Base-by-base conservation (phyloP, 176 grass and related monocot genomes). In the Thalia dealbata region DNA sequence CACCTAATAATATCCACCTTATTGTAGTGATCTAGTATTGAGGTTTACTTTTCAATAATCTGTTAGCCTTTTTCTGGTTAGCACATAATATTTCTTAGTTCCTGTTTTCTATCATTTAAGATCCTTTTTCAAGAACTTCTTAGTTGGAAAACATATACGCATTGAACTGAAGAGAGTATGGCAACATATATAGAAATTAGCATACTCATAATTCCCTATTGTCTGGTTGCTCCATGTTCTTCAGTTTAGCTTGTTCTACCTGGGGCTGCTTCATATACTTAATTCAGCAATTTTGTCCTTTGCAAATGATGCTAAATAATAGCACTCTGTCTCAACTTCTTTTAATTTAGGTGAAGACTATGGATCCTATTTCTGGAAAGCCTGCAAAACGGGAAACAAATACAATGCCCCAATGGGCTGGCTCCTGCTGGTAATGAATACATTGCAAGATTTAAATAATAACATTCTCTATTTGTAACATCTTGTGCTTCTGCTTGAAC, bases 361-460 rank as follows among this genome's bases (percentile, higher is more conserved):
- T 76, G 0, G 92, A 96, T 72, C 76, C 71, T 78, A 45, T 71
- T 55, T 88, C 89, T 70, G 76, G 84, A 82, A 87, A 64, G 75
- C 82, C 86, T 71, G 89, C 87, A 69, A 92, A 72, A 84, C 86
- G 92, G 69, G 92, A 96, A 87, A 96, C 89, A 80, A 96, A 82
- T 78, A 96, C 92, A 78, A 96, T 96, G 92, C 92, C 92, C 68
- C 92, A 96, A 69, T 96, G 92, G 92, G 92, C 89, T 68, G 89
- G 92, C 68, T 96, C 92, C 35, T 96, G 92, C 87, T 96, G 92
- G 92, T 96, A 96, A 87, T 27, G 59, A 78, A 73, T 6, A 74
- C 67, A 6, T 23, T 78, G 68, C 26, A 67, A 45, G 29, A 41
- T 46, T 24, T 26, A 50, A 48, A 48, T 9, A 48, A 48, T 24